Conservation (phyloP, 352 stramenopile species). For the Phytophthora crassamura region DNA sequence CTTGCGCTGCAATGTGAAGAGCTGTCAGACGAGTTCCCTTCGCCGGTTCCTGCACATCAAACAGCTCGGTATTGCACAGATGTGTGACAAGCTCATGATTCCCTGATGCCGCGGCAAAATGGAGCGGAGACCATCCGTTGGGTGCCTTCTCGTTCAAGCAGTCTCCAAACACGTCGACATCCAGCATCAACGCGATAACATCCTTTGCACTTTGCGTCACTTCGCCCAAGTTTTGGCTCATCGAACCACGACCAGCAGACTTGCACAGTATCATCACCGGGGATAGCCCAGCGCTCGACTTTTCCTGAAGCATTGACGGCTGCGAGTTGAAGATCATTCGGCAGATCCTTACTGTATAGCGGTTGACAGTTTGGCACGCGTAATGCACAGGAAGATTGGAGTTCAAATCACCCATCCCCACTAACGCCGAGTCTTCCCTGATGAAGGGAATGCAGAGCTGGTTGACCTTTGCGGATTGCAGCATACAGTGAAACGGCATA, state of each 20-base stretch:
- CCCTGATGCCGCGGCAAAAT: constrained; percentile 55
- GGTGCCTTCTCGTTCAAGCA: constrained; percentile 49
- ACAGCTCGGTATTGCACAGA: constrained; percentile 38
- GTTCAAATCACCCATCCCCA: constrained; percentile 53
- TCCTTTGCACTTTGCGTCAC: constrained; percentile 33
- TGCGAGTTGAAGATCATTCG: constrained; percentile 52
- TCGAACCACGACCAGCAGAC: constrained; percentile 14
- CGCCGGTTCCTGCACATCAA: constrained; percentile 50
- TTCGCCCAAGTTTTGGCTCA: constrained; percentile 9
- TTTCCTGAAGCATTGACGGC: constrained; percentile 45
- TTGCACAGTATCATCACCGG: constrained; percentile 66
- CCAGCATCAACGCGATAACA: constrained; percentile 57
- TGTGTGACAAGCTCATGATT: constrained; percentile 59
- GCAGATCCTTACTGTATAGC: constrained; percentile 52
- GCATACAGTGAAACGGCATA: constrained; percentile 67
- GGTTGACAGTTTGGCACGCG: constrained; percentile 60
- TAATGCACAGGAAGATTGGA: constrained; percentile 68
- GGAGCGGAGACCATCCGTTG: constrained; percentile 58
- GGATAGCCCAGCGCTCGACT: constrained; percentile 41
- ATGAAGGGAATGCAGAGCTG: constrained; percentile 53
- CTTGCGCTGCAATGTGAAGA: constrained; percentile 61
- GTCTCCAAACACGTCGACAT: constrained; percentile 65
- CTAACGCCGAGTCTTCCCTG: constrained; percentile 35
- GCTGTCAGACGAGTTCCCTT: constrained; percentile 57
- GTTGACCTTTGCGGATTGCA: constrained; percentile 57